Evolutionary conservation across 192 early-diverging fungal genomes (phyloP).

Genomic region (Coemansia sp.): DNA sequence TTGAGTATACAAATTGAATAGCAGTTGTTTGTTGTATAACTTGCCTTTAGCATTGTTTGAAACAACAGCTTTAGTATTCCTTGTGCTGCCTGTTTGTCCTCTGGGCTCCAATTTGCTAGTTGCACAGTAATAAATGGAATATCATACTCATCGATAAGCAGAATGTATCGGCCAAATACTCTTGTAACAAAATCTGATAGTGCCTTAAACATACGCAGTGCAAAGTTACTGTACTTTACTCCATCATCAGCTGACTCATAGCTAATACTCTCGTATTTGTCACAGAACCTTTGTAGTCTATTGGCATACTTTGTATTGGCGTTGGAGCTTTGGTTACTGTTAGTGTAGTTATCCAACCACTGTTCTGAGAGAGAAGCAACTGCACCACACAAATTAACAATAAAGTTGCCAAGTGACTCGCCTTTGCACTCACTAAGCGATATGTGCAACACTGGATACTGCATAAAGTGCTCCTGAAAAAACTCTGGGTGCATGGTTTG

Average conservation of each 20-base stretch:
- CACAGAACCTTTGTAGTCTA: background rate
- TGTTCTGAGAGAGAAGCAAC: no score
- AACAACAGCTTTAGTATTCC: conserved; percentile 20
- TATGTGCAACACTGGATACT: conserved; percentile 37
- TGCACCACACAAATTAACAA: conserved; percentile 10
- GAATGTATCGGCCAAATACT: conserved; percentile 28
- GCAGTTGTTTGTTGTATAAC: background rate
- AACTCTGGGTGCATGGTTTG: conserved; percentile 29
- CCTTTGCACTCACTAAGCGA: conserved; percentile 25
- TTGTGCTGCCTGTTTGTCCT: conserved; percentile 13
- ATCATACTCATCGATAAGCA: conserved; percentile 45
- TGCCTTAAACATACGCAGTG: conserved; percentile 5
- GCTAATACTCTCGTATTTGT: background rate
- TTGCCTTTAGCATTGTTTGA: conserved; percentile 41
- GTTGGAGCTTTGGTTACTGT: no score
- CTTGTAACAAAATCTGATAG: conserved; percentile 12
- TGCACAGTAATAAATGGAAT: conserved; percentile 42
- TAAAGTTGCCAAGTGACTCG: conserved; percentile 6
- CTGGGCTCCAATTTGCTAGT: conserved; percentile 11
- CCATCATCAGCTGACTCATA: background rate
- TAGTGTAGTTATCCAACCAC: no score
- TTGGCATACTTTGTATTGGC: background rate
- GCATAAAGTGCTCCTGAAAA: conserved; percentile 38
- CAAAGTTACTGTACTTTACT: background rate
- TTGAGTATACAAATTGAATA: no score